phyloP scores from a whole-genome alignment of 805 yeast genomes.

The Teunomyces kruisii region DNA sequence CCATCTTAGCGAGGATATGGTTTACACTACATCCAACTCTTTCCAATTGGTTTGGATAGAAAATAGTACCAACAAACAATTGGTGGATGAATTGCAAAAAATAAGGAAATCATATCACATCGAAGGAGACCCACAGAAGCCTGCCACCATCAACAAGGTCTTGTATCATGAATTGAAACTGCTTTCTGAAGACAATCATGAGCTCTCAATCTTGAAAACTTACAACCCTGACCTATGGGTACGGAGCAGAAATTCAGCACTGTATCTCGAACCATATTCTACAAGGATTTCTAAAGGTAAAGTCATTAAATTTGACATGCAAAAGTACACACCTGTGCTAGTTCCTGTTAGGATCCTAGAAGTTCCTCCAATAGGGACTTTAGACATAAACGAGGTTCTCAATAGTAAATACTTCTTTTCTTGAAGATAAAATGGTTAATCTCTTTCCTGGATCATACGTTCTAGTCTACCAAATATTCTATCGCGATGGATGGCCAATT shows the following conservation, averaged over 20 bases:
- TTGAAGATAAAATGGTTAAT: constrained; percentile 11
- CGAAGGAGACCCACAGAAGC: not conserved
- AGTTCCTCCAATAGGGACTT: constrained; percentile 30
- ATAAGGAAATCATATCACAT: constrained; percentile 7
- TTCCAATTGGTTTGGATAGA: constrained; percentile 36
- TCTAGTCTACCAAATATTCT: constrained; percentile 58
- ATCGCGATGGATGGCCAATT: constrained; percentile 63
- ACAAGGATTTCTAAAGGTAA: constrained; percentile 1
- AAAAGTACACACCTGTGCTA: constrained; percentile 16
- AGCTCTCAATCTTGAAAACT: not conserved
- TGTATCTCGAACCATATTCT: constrained; percentile 2
- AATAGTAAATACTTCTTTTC: constrained; percentile 39
- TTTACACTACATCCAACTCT: constrained; percentile 18
- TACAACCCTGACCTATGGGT: constrained; percentile 23
- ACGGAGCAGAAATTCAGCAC: constrained; percentile 5
- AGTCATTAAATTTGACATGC: not conserved
- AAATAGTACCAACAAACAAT: constrained; percentile 8
- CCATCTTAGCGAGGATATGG: constrained; percentile 26
- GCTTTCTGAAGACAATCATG: not conserved
- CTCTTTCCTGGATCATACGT: constrained; percentile 47
- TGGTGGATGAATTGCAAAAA: constrained; percentile 8
- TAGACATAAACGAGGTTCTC: constrained; percentile 31
- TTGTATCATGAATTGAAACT: constrained; percentile 14
- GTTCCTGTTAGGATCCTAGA: constrained; percentile 30
- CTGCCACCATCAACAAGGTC: constrained; percentile 2